Evolutionary conservation across 208 protist species (phyloP), one percentile per base, ranked within the genome.

Genomic region (Acanthamoeba divionensis): DNA sequence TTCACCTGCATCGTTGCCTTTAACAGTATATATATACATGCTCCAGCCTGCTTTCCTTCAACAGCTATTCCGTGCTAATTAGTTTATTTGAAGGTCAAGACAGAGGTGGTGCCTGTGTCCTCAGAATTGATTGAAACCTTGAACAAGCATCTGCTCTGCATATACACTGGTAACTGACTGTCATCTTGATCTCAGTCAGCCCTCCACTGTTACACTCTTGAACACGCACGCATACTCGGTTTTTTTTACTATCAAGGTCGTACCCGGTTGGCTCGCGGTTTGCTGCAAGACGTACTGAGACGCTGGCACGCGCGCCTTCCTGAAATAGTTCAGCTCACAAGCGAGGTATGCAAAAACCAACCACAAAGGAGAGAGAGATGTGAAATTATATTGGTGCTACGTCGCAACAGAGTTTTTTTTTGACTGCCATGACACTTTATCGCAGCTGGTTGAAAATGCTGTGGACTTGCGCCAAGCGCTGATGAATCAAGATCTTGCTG

Each of bases 281-380:
- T 92, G 18, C n/a, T 92, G 12, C 91, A 92, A 45, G 86, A 91
- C 65, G 91, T 91, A 3, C 69, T 93, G 26, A 38, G 91, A 31
- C n/a, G 89, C 33, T 93, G 87, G 88, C 75, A 89, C 54, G 41
- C 71, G 13, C 73, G 44, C 26, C 71, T 36, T 4, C 21, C 63
- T 6, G 71, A 87, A 7, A 91, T 88, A 0, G 7, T 91, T 0
- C 6, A 10, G 9, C 62, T 54, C 2, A 91, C 71, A 1, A 60
- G 85, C 41, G 0, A 4, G 12, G 8, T 91, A 0, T 29, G 3
- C 31, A 1, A 87, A 41, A 2, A 15, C 65, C 4, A 2, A 26
- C 0, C 18, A n/a, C 3, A 91, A 73, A 73, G 31, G n/a, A 9
- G 2, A 73, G 89, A 47, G n/a, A 9, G 2, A 50, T 0, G 67